Base-by-base conservation (phyloP, 352 stramenopile genomes). In the Globisporangium rhizosaccharum region DNA sequence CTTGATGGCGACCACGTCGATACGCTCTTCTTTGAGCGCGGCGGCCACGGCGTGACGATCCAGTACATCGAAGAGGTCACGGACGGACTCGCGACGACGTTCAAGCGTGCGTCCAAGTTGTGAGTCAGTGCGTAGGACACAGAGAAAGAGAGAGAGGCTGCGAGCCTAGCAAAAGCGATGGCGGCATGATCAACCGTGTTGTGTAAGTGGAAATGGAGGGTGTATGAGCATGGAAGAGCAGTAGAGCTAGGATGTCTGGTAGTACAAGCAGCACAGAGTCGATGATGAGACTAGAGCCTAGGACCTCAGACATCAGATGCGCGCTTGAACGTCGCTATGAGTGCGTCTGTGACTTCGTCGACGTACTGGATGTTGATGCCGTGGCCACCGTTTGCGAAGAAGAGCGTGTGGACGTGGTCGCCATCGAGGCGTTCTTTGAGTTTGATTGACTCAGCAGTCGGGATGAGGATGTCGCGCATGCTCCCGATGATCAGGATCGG, bases 1-100 rank as follows among this genome's bases (percentile, higher is more conserved):
- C 63, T 84, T 26, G 53, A 51, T 2, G 74, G 55, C n/a, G 64
- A 77, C 30, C 68, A 79, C 54, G 78, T 75, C 4, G 56, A 69
- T 14, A 68, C 69, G 10, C 52, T 77, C 50, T 52, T 85, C 23
- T 81, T 77, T 37, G 62, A 79, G 4, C 62, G 74, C 51, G 67
- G 71, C 0, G 75, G 75, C 2, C 75, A 85, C 57, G 73, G 52
- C 26, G 65, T 77, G 46, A 68, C 75, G 49, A 30, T 79, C 7
- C 73, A 85, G 60, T 66, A 76, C 56, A 61, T 76, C 18, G 67
- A 80, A 28, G 73, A 75, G 42, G 58, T 85, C 41, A 68, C 65
- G 5, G 55, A 48, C 44, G 44, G 44, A 3, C 44, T 48, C 44
- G 44, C 20, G 44, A 44, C 10, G 68, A 75, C 26, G 28, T 83